Evolutionary conservation across 2,329 filamentous ascomycete species (phyloP).

Genomic region (Fusarium buxicola): DNA sequence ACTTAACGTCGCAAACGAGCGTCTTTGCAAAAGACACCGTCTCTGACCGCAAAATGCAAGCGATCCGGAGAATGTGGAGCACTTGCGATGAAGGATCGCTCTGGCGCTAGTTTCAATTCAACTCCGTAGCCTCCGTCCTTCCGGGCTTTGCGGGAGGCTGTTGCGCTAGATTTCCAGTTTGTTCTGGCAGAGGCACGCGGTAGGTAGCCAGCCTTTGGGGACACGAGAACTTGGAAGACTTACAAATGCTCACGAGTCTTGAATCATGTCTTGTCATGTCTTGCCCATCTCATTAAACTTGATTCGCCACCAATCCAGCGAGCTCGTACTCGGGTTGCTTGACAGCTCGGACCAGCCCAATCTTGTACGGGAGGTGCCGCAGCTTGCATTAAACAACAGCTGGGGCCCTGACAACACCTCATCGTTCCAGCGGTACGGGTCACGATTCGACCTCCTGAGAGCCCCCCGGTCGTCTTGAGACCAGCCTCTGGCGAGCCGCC

Average conservation of each 20-base stretch:
- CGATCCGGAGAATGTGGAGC: slow-evolving; percentile 12
- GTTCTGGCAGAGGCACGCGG: slow-evolving; percentile 20
- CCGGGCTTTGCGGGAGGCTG: slow-evolving; percentile 14
- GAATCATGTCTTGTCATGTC: slow-evolving; percentile 27
- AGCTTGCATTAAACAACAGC: slow-evolving; percentile 21
- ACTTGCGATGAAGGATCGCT: slow-evolving; percentile 1
- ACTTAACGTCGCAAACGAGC: slow-evolving; percentile 3
- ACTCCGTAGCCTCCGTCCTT: slow-evolving; percentile 7
- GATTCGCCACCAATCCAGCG: slow-evolving; percentile 22
- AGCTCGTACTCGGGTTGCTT: slow-evolving; percentile 37
- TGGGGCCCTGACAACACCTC: slow-evolving; percentile 13
- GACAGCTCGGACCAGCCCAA: slow-evolving; percentile 29
- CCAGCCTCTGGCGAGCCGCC: neutral
- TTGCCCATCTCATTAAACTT: slow-evolving; percentile 35
- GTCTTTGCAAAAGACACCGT: neutral
- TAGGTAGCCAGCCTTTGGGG: slow-evolving; percentile 8
- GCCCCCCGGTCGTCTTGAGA: neutral
- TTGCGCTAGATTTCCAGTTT: slow-evolving; percentile 16
- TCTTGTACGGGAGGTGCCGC: slow-evolving; percentile 30
- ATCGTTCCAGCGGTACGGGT: slow-evolving; percentile 17
- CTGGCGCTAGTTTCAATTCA: neutral
- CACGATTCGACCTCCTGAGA: slow-evolving; percentile 2
- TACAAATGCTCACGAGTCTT: slow-evolving; percentile 23
- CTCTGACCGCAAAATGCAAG: slow-evolving; percentile 27
- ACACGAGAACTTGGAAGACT: slow-evolving; percentile 3